phyloP scores from a whole-genome alignment of 129 eudicot species.

The Daucus carota region DH1_v3.0 NC_030386.2:28186501-28187000 shows the following conservation, averaged over 20 bases:
- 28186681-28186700: slow-evolving; percentile 21
- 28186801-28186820: slow-evolving; percentile 34
- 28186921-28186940: slow-evolving; percentile 32
- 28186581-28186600: slow-evolving; percentile 54
- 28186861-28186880: slow-evolving; percentile 25
- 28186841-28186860: slow-evolving; percentile 18
- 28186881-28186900: slow-evolving; percentile 32
- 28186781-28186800: slow-evolving; percentile 26
- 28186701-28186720: slow-evolving; percentile 46
- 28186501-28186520: slow-evolving; percentile 21
- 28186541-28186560: slow-evolving; percentile 51
- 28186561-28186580: slow-evolving; percentile 48
- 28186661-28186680: slow-evolving; percentile 31
- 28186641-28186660: slow-evolving; percentile 25
- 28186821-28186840: slow-evolving; percentile 12
- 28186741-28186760: slow-evolving; percentile 18
- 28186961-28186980: slow-evolving; percentile 38
- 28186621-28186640: slow-evolving; percentile 34
- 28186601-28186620: slow-evolving; percentile 24
- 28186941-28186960: slow-evolving; percentile 27
- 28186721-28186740: slow-evolving; percentile 35
- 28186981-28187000: slow-evolving; percentile 33
- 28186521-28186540: slow-evolving; percentile 32
- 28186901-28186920: slow-evolving; percentile 23
- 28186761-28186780: slow-evolving; percentile 3